Conservation (phyloP, 495 filamentous ascomycete species). For the Penicillium longicatenatum region DNA sequence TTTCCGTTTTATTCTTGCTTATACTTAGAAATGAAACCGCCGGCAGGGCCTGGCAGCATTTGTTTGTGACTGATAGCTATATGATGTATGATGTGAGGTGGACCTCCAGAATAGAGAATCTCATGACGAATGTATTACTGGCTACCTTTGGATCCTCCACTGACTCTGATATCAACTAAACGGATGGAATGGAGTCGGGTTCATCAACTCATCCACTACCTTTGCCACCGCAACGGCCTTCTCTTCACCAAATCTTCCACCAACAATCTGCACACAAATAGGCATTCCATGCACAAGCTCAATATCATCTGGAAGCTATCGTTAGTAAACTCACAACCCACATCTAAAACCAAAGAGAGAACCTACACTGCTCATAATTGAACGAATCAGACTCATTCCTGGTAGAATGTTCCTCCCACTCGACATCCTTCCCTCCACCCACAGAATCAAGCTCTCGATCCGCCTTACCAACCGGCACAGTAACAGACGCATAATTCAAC, state of each 20-base stretch:
- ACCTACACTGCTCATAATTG: slow-evolving; percentile 41
- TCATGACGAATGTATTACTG: slow-evolving; percentile 2
- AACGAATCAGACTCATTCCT: slow-evolving; percentile 45
- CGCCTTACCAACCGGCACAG: slow-evolving; percentile 54
- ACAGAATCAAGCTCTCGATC: slow-evolving; percentile 34
- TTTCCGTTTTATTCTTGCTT: slow-evolving; percentile 7
- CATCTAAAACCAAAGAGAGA: not conserved
- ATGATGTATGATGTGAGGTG: not conserved
- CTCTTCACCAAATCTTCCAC: slow-evolving; percentile 47
- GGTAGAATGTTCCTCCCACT: slow-evolving; percentile 29
- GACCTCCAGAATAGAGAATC: slow-evolving; percentile 6
- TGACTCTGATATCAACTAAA: not conserved
- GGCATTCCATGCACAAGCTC: slow-evolving; percentile 51
- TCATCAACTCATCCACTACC: slow-evolving; percentile 35
- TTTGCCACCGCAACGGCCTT: slow-evolving; percentile 46
- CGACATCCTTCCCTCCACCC: slow-evolving; percentile 8
- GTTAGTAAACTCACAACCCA: slow-evolving; percentile 2
- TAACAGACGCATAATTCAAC: slow-evolving; percentile 61
- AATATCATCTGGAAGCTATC: slow-evolving; percentile 34
- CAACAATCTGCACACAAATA: slow-evolving; percentile 57
- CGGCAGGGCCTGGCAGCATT: slow-evolving; percentile 24
- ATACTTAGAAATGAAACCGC: slow-evolving; percentile 11
- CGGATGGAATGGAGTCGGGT: slow-evolving; percentile 20
- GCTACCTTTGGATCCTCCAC: not conserved
- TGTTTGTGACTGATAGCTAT: slow-evolving; percentile 2